Conservation (phyloP, 1,284 basidiomycete genomes). For the Leccinum subrobustum region DNA sequence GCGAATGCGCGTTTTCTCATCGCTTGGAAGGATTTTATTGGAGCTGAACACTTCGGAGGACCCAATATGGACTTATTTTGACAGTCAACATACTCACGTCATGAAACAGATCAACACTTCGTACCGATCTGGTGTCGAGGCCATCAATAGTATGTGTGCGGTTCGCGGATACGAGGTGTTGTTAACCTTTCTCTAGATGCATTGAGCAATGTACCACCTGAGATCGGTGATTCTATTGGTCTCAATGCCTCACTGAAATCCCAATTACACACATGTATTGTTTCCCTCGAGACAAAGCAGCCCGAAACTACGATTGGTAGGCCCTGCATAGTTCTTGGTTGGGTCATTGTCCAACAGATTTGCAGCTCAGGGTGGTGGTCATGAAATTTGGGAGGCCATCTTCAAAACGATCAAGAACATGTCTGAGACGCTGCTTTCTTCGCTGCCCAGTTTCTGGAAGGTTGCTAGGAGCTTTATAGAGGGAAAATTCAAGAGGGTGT, state of each 20-base stretch:
- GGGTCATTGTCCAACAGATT: background rate
- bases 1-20: slow-evolving; percentile 6
- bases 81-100: slow-evolving; percentile 88
- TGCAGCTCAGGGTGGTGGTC: slow-evolving; percentile 55
- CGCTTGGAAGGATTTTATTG: slow-evolving; percentile 66
- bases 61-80: slow-evolving; percentile 93
- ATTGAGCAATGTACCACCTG: slow-evolving; percentile 41
- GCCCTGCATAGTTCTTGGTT: slow-evolving; percentile 19
- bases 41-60: slow-evolving; percentile 84
- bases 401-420: slow-evolving; percentile 70
- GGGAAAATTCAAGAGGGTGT: slow-evolving; percentile 85
- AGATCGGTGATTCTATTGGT: slow-evolving; percentile 37
- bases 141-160: slow-evolving; percentile 50
- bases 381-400: slow-evolving; percentile 82
- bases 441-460: slow-evolving; percentile 92
- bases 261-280: slow-evolving; percentile 57
- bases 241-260: slow-evolving; percentile 46
- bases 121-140: slow-evolving; percentile 54
- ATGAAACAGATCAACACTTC: slow-evolving; percentile 74
- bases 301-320: slow-evolving; percentile 64
- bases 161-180: slow-evolving; percentile 6
- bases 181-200: slow-evolving; percentile 36
- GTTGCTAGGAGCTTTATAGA: slow-evolving; percentile 91
- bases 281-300: slow-evolving; percentile 62
- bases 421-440: slow-evolving; percentile 66